Percentiles rank a stretch among this genome's conserved stretches.
Conservation (phyloP, 2,329 filamentous ascomycete species). For the Phialophora macrospora region DNA sequence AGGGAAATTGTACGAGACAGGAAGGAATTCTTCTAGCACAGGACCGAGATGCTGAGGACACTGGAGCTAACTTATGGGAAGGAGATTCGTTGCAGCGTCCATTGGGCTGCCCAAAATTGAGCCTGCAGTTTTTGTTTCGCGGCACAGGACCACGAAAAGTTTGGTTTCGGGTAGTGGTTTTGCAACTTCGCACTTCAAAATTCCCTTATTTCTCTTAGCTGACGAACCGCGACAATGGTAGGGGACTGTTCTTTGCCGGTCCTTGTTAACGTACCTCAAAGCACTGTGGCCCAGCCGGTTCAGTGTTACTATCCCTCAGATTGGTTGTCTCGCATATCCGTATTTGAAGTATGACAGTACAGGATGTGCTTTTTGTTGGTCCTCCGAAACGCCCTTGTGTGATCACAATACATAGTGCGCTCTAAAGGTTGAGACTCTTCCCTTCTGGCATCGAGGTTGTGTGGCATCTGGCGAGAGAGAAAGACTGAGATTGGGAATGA, state of each 20-base stretch:
- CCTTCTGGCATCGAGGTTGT: neutral
- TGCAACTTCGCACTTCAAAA: neutral
- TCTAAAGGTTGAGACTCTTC: neutral
- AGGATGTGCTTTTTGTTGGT: neutral
- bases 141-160: neutral
- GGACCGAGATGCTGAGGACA: neutral
- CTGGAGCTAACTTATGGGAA: neutral
- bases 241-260: neutral
- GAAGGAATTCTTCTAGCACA: neutral
- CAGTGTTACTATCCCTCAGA: neutral
- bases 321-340: neutral
- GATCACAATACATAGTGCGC: neutral
- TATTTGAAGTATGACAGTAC: neutral
- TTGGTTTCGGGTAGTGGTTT: neutral
- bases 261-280: neutral
- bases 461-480: too few relatives aligned
- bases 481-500: too few relatives aligned
- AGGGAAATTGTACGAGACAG: neutral
- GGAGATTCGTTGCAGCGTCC: neutral
- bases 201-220: neutral
- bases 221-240: neutral
- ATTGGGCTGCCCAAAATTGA: neutral
- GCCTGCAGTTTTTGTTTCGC: neutral
- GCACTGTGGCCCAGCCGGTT: neutral
- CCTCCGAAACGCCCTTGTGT: neutral